Evolutionary conservation across 495 filamentous ascomycete genomes (phyloP), one percentile per base, ranked within the genome.

Genomic region (Halenospora varia): DNA sequence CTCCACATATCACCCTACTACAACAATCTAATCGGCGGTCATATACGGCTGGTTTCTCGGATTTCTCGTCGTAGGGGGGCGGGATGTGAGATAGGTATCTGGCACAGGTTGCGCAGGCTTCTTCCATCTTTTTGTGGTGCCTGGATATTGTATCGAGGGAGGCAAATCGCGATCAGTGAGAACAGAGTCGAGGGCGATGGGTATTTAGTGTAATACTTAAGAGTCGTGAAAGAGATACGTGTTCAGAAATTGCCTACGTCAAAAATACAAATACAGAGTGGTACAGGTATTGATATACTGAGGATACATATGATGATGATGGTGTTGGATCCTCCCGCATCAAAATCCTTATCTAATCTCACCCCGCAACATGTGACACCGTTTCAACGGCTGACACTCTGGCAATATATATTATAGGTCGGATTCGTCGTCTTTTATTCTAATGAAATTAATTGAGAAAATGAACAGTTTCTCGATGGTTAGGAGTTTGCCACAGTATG

Each of bases 91-190:
- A 75, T 23, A 88, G 75, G 0, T 82, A 73, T 41, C 70, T 73
- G 29, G 86, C 82, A 68, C 86, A 89, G 20, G 84, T 88, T 66
- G 85, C 88, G 60, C 86, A 89, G 17, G 78, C 75, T 68, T 80
- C 73, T 42, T 65, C 59, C 59, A 62, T 62, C 29, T 4, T 35
- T 13, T 35, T 35, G 29, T 35, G 29, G 13, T 35, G 29, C 29
- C n/a, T n/a, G n/a, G n/a, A n/a, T n/a, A n/a, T n/a, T n/a, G 17
- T 48, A 20, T 17, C 8, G 42, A 20, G 6, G 17, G 18, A 3
- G 3, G 45, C 22, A 23, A 18, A 44, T 13, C 15, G 10, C n/a
- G 41, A 44, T 44, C 19, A n/a, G 19, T 44, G 10, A 44, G n/a
- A 44, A 18, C 19, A 18, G 41, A 44, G 41, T n/a, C n/a, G 2